A percentile compares a stretch with the other conserved stretches of the same genome.
Evolutionary conservation across 805 yeast genomes (phyloP).

Genomic region (Kazachstania psychrophila): DNA sequence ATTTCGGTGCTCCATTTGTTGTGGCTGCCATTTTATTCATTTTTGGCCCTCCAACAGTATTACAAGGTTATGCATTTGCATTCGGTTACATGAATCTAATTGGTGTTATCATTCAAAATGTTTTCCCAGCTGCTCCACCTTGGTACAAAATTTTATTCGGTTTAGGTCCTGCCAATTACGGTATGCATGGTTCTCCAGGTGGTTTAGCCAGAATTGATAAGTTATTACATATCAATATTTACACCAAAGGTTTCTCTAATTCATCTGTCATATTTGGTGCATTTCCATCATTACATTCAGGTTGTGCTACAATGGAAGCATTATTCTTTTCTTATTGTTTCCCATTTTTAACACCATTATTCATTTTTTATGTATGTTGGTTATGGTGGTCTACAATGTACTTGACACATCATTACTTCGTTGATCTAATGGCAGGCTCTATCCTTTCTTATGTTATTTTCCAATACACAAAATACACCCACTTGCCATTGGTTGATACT

Average conservation of each 20-base stretch:
- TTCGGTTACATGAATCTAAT: slow-evolving; percentile 89
- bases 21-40: slow-evolving; percentile 69
- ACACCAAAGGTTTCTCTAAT: slow-evolving; percentile 71
- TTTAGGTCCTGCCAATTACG: slow-evolving; percentile 78
- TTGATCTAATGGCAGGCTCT: slow-evolving; percentile 91
- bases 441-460: slow-evolving; percentile 66
- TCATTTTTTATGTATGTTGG: slow-evolving; percentile 78
- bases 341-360: slow-evolving; percentile 57
- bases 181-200: slow-evolving; percentile 92
- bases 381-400: slow-evolving; percentile 99
- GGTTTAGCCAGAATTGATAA: slow-evolving; percentile 83
- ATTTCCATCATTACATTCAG: slow-evolving; percentile 79
- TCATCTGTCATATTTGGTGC: slow-evolving; percentile 96
- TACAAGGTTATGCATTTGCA: slow-evolving; percentile 80
- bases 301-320: slow-evolving; percentile 90
- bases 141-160: slow-evolving; percentile 89
- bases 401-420: slow-evolving; percentile 90
- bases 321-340: slow-evolving; percentile 75
- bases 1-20: slow-evolving; percentile 83
- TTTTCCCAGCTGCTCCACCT: slow-evolving; percentile 94
- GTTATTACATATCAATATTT: slow-evolving; percentile 69
- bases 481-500: slow-evolving; percentile 52
- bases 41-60: slow-evolving; percentile 84
- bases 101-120: slow-evolving; percentile 75
- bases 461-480: slow-evolving; percentile 54